phyloP scores from a whole-genome alignment of 202 grass and related monocot species.

The Sporobolus alterniflorus region DNA sequence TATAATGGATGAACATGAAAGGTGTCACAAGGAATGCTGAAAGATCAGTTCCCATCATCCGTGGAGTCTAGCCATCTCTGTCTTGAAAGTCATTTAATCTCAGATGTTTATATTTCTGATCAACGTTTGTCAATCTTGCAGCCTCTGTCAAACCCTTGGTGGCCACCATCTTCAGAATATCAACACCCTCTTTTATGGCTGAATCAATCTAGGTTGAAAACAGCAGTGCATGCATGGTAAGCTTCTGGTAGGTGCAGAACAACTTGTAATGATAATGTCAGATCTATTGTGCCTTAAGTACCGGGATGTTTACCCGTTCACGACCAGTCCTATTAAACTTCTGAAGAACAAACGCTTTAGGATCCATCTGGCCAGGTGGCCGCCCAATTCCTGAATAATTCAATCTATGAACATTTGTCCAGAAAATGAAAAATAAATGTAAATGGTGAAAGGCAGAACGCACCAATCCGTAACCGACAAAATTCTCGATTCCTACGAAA shows the following conservation, averaged over 20 bases:
- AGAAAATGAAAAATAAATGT: background rate
- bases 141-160: slow-evolving; percentile 71
- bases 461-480: slow-evolving; percentile 85
- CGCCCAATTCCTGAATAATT: slow-evolving; percentile 74
- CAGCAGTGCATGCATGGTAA: slow-evolving; percentile 22
- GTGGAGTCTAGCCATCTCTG: slow-evolving; percentile 12
- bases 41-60: background rate
- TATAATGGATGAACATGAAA: background rate
- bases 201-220: slow-evolving; percentile 68
- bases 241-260: background rate
- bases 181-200: slow-evolving; percentile 69
- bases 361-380: slow-evolving; percentile 93
- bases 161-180: slow-evolving; percentile 71
- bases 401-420: slow-evolving; percentile 12
- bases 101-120: slow-evolving; percentile 95
- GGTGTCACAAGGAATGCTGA: background rate
- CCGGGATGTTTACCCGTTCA: slow-evolving; percentile 59
- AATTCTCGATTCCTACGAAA: slow-evolving; percentile 88
- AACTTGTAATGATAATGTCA: background rate
- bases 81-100: slow-evolving; percentile 49
- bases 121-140: slow-evolving; percentile 51
- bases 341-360: slow-evolving; percentile 92
- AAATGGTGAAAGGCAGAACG: slow-evolving; percentile 18
- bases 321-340: slow-evolving; percentile 78
- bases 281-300: background rate